Evolutionary conservation across 2,329 filamentous ascomycete genomes (phyloP), one percentile per base, ranked within the genome.

Genomic region (Talaromyces islandicus): DNA sequence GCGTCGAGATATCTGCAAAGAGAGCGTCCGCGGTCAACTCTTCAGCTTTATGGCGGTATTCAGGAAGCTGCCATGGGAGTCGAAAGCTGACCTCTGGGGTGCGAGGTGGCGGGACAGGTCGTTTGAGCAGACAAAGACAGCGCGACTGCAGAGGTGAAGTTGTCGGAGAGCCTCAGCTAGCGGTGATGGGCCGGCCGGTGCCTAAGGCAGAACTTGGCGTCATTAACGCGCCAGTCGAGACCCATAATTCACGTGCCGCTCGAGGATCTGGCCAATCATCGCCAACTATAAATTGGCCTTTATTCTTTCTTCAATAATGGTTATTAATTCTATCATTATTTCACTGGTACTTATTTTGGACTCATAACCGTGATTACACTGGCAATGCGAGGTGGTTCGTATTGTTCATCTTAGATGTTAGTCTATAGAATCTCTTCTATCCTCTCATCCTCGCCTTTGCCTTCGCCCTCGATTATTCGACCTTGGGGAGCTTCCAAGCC

Each of bases 361-460:
- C 19, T 10, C 43, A 46, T 46, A 2, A 11, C 2, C 24, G 12
- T 46, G 10, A 10, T 19, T 9, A 11, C 19, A 11, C 1, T 21
- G 9, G 9, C 11, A 24, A 11, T 24, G 1, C 19, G n/a, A 21
- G 10, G 12, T n/a, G 11, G 1, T 17, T 3, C 19, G 4, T 17
- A 24, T 19, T 46, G n/a, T 35, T 56, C 35, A 25, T 56, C 32
- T 56, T 25, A 43, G 35, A 12, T 56, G 11, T 35, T 21, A 17
- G 12, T 11, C 30, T 29, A 52, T 63, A 80, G 78, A 60, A 80
- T 65, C 62, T 80, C 78, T 58, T 77, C 75, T 56, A 80, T 75
- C 61, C 75, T 70, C 54, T 77, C 69, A 58, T 80, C 74, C 59
- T 82, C 79, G 61, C 77, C 69, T 48, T 77, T 69, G 12, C 63